Base-by-base conservation (phyloP, 2,329 filamentous ascomycete genomes). In the Tothia fuscella region DNA sequence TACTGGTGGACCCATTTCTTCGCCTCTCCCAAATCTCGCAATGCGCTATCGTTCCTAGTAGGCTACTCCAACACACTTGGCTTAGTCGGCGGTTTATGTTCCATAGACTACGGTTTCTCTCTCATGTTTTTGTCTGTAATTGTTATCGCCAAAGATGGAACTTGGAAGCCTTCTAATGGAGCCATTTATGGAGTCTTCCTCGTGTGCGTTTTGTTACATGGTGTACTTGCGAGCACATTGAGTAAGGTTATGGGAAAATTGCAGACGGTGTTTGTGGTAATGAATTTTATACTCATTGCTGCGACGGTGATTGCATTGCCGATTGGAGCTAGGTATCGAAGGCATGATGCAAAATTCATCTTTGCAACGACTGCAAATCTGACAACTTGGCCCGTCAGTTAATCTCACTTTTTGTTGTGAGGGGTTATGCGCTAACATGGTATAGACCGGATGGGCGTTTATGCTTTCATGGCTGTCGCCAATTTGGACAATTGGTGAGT, bases 1-100 rank as follows among this genome's bases (percentile, higher is more conserved):
- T 77, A 78, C 51, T 76, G 74, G 53, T 77, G 74, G 73, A 64
- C 71, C 1, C 72, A 72, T 2, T 64, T 75, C 48, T 62, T 77
- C 21, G 70, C 73, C 3, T 71, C 71, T 1, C 57, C 61, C 5
- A 58, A 42, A 55, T 60, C 43, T 62, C 62, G 3, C 62, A 65
- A 3, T 68, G 67, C 51, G 71, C 61, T 59, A 29, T 59, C 59
- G 19, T 70, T 66, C 65, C 58, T 67, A 24, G 67, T 64, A 17
- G 66, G 66, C 21, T 67, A 61, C 62, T 68, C 67, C 51, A 69
- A 68, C 46, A 55, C 68, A 12, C 59, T 69, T 2, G 65, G 64
- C n/a, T 65, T 68, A 50, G 50, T 70, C 30, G 66, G 66, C 2
- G 66, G 68, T 12, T 68, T 66, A 3, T 68, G 66, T 1, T 65